Evolutionary conservation across 2,329 filamentous ascomycete species (phyloP), one percentile per base, ranked within the genome.

Genomic region (Calonectria hongkongensis): DNA sequence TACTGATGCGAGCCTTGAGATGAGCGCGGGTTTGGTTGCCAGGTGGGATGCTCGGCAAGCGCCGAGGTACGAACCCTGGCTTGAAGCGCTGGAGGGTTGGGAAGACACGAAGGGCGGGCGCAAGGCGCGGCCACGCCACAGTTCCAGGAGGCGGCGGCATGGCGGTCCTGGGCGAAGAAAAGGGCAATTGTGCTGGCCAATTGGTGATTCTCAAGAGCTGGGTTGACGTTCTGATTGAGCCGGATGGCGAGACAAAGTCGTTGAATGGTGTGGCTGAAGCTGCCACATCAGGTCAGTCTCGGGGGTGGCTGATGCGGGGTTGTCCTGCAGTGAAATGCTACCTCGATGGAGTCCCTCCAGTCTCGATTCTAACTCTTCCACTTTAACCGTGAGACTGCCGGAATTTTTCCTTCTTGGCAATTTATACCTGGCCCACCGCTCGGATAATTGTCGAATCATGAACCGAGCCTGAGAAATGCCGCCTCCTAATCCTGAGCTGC

Each of bases 401-500:
- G 54, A 13, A 60, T 60, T 41, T 27, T 3, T 60, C 6, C 9
- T 25, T 16, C 36, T n/a, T 36, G 33, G n/a, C 33, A 21, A 21
- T 27, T n/a, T n/a, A 25, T 60, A 39, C 30, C n/a, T 28, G 15
- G 6, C 27, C 15, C 13, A 36, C 41, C 12, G n/a, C 54, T 25
- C 36, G 54, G 36, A 3, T 13, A 30, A 33, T 21, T 13, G 28
- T 30, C 30, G 16, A 45, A 43, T 15, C 27, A 71, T 68, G 68
- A 21, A 41, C 33, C 47, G 18, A 21, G 18, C 1, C 27, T 6
- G 8, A 12, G 30, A 15, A 60, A 84, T 83, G 82, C 74, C 73
- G 56, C 70, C 64, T 25, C 79, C 84, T 0, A 92, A 90, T 76
- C 84, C 87, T 2, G 85, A 90, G 73, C 88, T 98, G 33, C 92